Base-by-base conservation (phyloP, 192 early-diverging fungal genomes). In the Coemansia sp. region DNA sequence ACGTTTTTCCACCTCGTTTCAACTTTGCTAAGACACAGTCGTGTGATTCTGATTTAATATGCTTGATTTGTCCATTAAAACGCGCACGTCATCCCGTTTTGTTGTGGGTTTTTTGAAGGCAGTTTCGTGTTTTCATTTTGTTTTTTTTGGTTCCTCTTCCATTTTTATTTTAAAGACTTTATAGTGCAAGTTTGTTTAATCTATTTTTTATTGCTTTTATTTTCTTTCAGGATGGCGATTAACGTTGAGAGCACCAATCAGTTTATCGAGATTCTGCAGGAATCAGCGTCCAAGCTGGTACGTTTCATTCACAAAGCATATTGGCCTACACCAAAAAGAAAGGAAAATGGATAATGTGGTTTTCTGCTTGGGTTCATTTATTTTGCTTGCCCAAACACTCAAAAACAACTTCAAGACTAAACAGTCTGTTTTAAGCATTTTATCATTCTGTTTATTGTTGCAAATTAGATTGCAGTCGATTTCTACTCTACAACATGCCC, bases 401-500 rank as follows among this genome's bases (percentile, higher is more conserved):
- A 57, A 40, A 57, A 57, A 26, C 26, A 10, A 6, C 32, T 32
- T 0, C 26, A 26, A 0, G 32, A 32, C 32, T 32, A 4, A 32
- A 32, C 32, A 32, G 4, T 32, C 32, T 32, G 32, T 2, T 32
- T 4, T 32, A 32, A 32, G 32, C 32, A 32, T 32, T 32, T 32
- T 32, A 32, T 32, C 32, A 32, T 32, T 32, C 0, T 32, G 32
- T 32, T 32, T 32, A 32, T 32, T 32, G 32, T 32, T 32, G 32
- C 32, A 32, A 32, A 64, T 10, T 79, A 79, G 77, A 68, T 82
- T 40, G 79, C 76, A 7, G 75, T 82, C 18, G 79, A 82, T 61
- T 79, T 78, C 64, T 76, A 79, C 45, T 84, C 82, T 32, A 44
- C 39, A 9, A 78, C 73, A 1, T 84, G 82, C 39, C 76, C 82